Base-by-base conservation (phyloP, 2,329 filamentous ascomycete species). In the Aspergillus floridensis region DNA sequence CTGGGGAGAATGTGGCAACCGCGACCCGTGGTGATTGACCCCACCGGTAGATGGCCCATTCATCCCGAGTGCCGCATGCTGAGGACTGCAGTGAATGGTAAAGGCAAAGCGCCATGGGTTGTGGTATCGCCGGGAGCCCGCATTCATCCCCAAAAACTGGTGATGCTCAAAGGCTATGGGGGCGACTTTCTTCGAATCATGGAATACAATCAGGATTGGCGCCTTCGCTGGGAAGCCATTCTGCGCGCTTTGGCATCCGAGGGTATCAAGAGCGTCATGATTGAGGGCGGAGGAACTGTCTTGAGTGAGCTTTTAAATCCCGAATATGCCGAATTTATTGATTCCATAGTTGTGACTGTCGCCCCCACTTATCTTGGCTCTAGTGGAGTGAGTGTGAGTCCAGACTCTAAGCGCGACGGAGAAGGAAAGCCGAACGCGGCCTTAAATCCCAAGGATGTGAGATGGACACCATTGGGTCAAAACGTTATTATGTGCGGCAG, bases 351-450 rank as follows among this genome's bases (percentile, higher is more conserved):
- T 67, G 82, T 97, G 59, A 97, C 93, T 0, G 87, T 97, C 69
- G 92, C 93, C 3, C 93, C 93, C 8, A 91, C 87, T 0, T 98
- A 92, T 85, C 81, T 98, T n/a, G 93, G 93, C 1, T 82, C 84
- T 60, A 91, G 90, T 2, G 92, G 92, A 7, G 90, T 97, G 10
- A 82, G 87, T 11, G 91, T 96, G 2, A 88, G 86, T 50, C 93
- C 93, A 2, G 80, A 85, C 21, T 81, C 85, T 35, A 82, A 81
- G 46, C 68, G 74, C 2, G 81, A 82, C 58, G 73, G 76, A 2
- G 72, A 80, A 19, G 85, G 83, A 3, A 77, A 78, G 49, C 81
- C 83, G 4, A 75, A 84, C 51, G 81, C 88, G 6, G 87, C 86
- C 1, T 85, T 88, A 16, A 86, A 87, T 65, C 80, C 96, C 50